These are phyloP conservation scores for Hymenoscyphus scutula DNA, from an alignment of 2,329 filamentous ascomycete genomes.

Conservation along the genomic window DNA sequence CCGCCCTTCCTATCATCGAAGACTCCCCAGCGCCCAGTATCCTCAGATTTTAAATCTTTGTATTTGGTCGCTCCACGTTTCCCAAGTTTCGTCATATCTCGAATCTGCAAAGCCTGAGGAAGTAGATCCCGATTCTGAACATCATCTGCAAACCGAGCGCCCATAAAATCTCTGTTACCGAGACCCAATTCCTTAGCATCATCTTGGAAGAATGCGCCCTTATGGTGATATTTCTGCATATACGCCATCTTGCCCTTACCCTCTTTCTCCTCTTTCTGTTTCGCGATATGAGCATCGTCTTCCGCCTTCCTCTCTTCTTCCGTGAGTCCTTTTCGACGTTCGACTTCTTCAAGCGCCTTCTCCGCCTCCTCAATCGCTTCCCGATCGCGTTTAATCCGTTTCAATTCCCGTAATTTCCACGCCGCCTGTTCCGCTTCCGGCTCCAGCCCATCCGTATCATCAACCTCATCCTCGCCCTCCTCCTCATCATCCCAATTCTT, in stretches of 20 bases:
- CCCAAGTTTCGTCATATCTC: slow-evolving; percentile 91
- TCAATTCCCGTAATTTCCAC: slow-evolving; percentile 91
- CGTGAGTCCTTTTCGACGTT: slow-evolving; percentile 81
- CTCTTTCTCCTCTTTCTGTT: slow-evolving; percentile 56
- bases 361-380: slow-evolving; percentile 81
- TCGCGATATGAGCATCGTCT: slow-evolving; percentile 73
- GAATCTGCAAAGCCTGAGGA: slow-evolving; percentile 86
- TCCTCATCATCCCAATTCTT: slow-evolving; percentile 82
- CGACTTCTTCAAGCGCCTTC: slow-evolving; percentile 82
- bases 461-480: slow-evolving; percentile 69
- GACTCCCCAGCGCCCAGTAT: slow-evolving; percentile 84
- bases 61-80: slow-evolving; percentile 91
- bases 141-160: slow-evolving; percentile 78
- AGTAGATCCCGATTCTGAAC: slow-evolving; percentile 77
- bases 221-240: slow-evolving; percentile 97
- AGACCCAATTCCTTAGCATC: slow-evolving; percentile 74
- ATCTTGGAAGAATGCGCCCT: slow-evolving; percentile 91
- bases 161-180: slow-evolving; percentile 81
- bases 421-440: slow-evolving; percentile 85
- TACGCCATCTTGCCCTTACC: slow-evolving; percentile 77
- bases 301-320: slow-evolving; percentile 83
- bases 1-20: slow-evolving; percentile 51
- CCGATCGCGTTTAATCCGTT: slow-evolving; percentile 82
- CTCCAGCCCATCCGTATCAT: slow-evolving; percentile 85
- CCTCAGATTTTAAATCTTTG: slow-evolving; percentile 81